Conservation (phyloP, 768 basidiomycete genomes). For the Fistulinella prunicolor region DNA sequence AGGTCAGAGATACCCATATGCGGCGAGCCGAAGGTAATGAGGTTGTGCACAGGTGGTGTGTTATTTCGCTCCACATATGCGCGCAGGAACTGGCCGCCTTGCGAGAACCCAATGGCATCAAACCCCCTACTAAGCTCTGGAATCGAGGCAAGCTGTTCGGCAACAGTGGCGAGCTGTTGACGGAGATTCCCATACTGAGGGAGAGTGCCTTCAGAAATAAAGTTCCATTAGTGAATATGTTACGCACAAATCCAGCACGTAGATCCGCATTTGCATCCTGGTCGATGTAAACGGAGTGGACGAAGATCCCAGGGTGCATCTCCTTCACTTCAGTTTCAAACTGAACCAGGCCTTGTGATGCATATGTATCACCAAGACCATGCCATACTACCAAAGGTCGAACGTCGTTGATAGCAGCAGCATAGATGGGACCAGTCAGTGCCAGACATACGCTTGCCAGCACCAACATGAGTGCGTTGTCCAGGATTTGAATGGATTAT, state of each 20-base stretch:
- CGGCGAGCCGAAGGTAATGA: constrained; percentile 85
- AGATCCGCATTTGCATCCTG: constrained; percentile 60
- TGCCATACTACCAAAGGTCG: constrained; percentile 77
- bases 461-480: constrained; percentile 14
- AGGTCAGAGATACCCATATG: constrained; percentile 85
- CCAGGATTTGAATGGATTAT: too few relatives aligned
- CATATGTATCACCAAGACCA: constrained; percentile 77
- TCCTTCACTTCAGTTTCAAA: constrained; percentile 57
- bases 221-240: neutral
- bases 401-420: constrained; percentile 16
- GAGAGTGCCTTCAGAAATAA: constrained; percentile 1
- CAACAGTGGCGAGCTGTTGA: constrained; percentile 62
- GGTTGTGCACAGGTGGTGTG: constrained; percentile 68
- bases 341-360: constrained; percentile 68
- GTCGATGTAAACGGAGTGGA: constrained; percentile 71
- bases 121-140: constrained; percentile 69
- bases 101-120: constrained; percentile 86
- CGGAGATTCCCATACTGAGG: constrained; percentile 75
- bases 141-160: constrained; percentile 60
- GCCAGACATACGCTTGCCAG: constrained; percentile 14
- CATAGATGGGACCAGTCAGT: constrained; percentile 8
- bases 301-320: constrained; percentile 71
- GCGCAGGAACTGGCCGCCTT: constrained; percentile 88
- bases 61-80: constrained; percentile 80
- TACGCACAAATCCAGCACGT: constrained; percentile 69